Conservation (phyloP, 352 stramenopile species). For the Globisporangium perplexum region DNA sequence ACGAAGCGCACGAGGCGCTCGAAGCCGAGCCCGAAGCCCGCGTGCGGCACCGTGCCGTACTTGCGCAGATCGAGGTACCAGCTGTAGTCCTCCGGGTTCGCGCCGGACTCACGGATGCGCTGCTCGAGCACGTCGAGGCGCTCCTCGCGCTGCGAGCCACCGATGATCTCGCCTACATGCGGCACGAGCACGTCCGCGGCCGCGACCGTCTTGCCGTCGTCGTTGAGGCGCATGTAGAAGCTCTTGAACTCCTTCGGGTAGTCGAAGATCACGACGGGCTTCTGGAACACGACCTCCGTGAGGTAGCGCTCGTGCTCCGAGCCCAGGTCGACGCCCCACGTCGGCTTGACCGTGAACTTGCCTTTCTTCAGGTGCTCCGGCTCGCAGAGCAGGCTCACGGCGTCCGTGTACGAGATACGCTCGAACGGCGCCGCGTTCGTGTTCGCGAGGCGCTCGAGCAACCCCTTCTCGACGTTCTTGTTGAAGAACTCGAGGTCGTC, state of each 20-base stretch:
- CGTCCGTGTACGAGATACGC: slow-evolving; percentile 93
- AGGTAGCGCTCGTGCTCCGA: slow-evolving; percentile 97
- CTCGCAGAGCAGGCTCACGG: slow-evolving; percentile 89
- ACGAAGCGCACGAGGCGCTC: slow-evolving; percentile 97
- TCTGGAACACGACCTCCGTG: slow-evolving; percentile 86
- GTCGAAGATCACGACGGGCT: slow-evolving; percentile 97
- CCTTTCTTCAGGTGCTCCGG: slow-evolving; percentile 75
- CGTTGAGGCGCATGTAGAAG: slow-evolving; percentile 99
- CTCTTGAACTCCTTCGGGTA: slow-evolving; percentile 99
- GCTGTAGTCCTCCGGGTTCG: slow-evolving; percentile 87
- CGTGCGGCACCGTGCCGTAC: slow-evolving; percentile 96
- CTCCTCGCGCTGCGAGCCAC: slow-evolving; percentile 96
- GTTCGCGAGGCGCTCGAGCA: slow-evolving; percentile 55
- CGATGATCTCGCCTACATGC: slow-evolving; percentile 96
- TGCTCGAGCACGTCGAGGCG: slow-evolving; percentile 87
- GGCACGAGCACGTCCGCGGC: slow-evolving; percentile 97
- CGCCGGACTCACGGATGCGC: slow-evolving; percentile 61
- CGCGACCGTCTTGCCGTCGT: slow-evolving; percentile 95
- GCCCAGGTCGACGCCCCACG: slow-evolving; percentile 95
- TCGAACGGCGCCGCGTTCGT: slow-evolving; percentile 55
- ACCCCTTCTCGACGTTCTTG: slow-evolving; percentile 87
- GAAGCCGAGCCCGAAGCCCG: slow-evolving; percentile 97
- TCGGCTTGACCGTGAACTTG: slow-evolving; percentile 87
- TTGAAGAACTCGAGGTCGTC: slow-evolving; percentile 95
- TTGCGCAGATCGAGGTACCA: slow-evolving; percentile 98